phyloP scores from a whole-genome alignment of 352 stramenopile species.

The Globisporangium yorkense region DNA sequence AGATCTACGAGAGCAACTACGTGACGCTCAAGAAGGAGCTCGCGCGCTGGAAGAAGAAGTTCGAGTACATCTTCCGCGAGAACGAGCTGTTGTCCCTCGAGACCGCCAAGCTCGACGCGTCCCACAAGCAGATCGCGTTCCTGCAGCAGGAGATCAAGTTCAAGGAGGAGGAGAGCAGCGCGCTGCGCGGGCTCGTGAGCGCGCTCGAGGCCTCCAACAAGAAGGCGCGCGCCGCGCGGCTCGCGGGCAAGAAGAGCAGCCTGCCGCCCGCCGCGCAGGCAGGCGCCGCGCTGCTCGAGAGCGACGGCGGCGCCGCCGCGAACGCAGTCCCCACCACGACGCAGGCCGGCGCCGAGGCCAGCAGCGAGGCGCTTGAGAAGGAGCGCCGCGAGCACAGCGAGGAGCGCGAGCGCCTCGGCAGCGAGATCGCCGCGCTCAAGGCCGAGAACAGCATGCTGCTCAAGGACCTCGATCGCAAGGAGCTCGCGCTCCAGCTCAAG shows the following conservation, averaged over 20 bases:
- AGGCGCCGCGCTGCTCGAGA: conserved; percentile 24
- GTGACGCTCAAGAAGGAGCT: conserved; percentile 73
- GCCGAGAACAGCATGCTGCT: conserved; percentile 65
- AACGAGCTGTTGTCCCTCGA: conserved; percentile 82
- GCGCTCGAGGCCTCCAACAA: conserved; percentile 77
- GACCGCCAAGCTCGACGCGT: conserved; percentile 78
- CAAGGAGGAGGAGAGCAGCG: conserved; percentile 74
- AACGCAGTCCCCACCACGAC: not conserved
- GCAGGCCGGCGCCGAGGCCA: conserved; percentile 7
- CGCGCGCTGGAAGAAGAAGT: conserved; percentile 82
- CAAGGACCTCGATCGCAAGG: conserved; percentile 71
- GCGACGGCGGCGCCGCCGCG: conserved; percentile 16
- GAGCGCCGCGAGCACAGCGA: conserved; percentile 30
- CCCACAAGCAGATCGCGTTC: conserved; percentile 79
- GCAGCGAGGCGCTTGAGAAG: conserved; percentile 27
- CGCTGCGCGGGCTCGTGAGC: conserved; percentile 63
- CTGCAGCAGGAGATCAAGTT: conserved; percentile 84
- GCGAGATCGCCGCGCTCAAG: conserved; percentile 60
- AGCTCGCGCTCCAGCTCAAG: conserved; percentile 47
- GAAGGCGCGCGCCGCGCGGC: conserved; percentile 61
- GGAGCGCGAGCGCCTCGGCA: conserved; percentile 38
- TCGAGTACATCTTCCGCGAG: conserved; percentile 83
- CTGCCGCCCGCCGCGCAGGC: conserved; percentile 18
- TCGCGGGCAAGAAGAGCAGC: conserved; percentile 27
- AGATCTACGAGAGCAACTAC: conserved; percentile 82